These are phyloP conservation scores for Annona squamosa DNA, from an alignment of 164 flowering plant genomes.

Conservation along the genomic window DNA sequence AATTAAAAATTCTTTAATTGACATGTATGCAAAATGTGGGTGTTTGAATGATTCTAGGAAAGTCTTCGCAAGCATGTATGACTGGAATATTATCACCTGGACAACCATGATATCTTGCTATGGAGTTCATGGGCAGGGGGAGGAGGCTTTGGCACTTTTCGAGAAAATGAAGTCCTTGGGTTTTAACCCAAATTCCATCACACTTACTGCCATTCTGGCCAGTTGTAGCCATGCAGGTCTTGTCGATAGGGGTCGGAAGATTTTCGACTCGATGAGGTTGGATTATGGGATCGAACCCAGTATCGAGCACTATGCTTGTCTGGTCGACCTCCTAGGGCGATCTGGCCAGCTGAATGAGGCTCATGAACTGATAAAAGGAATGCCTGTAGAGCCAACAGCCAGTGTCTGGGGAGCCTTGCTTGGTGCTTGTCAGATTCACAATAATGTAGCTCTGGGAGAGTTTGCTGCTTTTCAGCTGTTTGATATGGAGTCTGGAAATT, in stretches of 20 bases:
- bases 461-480: conserved; percentile 48
- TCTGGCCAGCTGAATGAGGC: conserved; percentile 45
- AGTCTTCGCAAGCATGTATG: conserved; percentile 31
- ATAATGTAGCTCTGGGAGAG: conserved; percentile 51
- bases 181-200: conserved; percentile 35
- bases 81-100: conserved; percentile 41
- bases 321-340: conserved; percentile 61
- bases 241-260: conserved; percentile 33
- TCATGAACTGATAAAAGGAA: conserved; percentile 24
- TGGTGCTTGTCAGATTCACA: conserved; percentile 41
- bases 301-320: conserved; percentile 51
- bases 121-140: conserved; percentile 55
- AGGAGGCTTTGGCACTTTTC: conserved; percentile 36
- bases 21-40: conserved; percentile 65
- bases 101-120: conserved; percentile 54
- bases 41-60: not conserved
- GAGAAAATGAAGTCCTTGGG: conserved; percentile 38
- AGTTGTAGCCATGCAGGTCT: conserved; percentile 58
- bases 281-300: conserved; percentile 34
- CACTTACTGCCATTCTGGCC: conserved; percentile 46
- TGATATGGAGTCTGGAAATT: conserved; percentile 43
- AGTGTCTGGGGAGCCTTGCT: conserved; percentile 69
- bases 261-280: conserved; percentile 32
- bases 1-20: conserved; percentile 51
- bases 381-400: conserved; percentile 27